Percentiles rank a stretch among this genome's conserved stretches.
phyloP scores from a whole-genome alignment of 768 basidiomycete genomes.

The Suillus spraguei region DNA sequence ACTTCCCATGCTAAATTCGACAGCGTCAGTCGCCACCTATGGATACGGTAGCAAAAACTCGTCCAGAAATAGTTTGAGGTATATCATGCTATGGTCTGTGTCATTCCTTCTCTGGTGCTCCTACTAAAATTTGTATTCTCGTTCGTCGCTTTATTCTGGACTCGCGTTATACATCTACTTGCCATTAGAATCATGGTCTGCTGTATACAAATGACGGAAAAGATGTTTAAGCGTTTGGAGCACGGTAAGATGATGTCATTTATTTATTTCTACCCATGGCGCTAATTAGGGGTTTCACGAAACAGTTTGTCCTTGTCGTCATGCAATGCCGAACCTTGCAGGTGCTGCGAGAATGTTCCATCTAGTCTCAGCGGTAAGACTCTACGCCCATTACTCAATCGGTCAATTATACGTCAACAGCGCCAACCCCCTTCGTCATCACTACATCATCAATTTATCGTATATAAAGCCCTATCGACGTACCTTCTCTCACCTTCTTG shows the following conservation, averaged over 20 bases:
- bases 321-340: not conserved
- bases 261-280: not conserved
- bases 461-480: not conserved
- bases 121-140: not conserved
- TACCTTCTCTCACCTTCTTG: not conserved
- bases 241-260: not conserved
- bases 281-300: not conserved
- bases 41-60: no score
- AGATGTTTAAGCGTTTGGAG: not conserved
- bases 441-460: slow-evolving; percentile 12
- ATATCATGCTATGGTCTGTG: no score
- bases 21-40: no score
- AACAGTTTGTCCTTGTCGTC: not conserved
- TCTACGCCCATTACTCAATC: not conserved
- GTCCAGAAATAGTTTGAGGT: no score
- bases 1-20: no score
- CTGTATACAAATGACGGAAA: not conserved
- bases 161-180: not conserved
- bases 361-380: not conserved
- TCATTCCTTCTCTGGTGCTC: not conserved
- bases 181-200: not conserved
- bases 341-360: not conserved
- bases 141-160: not conserved
- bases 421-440: slow-evolving; percentile 3
- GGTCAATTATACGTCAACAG: not conserved